Evolutionary conservation across 768 basidiomycete genomes (phyloP), one percentile per base, ranked within the genome.

Genomic region (Tricholoma sp.): DNA sequence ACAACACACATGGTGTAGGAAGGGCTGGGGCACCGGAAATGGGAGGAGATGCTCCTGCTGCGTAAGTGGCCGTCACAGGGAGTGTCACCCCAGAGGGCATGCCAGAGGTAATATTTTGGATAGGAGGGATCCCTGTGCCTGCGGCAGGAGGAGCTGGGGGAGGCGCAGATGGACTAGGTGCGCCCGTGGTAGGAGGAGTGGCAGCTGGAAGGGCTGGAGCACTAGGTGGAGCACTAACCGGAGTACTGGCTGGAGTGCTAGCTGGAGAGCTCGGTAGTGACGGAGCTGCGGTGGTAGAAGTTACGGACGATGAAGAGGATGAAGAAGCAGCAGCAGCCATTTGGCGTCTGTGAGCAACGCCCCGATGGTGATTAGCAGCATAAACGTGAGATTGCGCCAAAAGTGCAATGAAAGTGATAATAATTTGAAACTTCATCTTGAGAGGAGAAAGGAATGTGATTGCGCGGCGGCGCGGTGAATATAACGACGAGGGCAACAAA

Each of bases 21-120:
- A 94, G 72, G 2, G 71, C 58, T 2, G 88, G 88, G 1, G 82
- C 92, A 57, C 87, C 86, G 31, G 81, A 64, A 41, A 88, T 73
- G 1, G 87, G 83, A 2, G 86, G 80, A 0, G 76, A 75, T 27
- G 84, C 81, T 1, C 90, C 90, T 41, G 84, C 69, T 0, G 79
- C 34, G 62, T 73, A 88, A 0, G 84, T 84, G 2, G 80, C 67
- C 3, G 82, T 74, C 16, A 82, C 72, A 1, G 81, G 66, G 1
- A 79, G 74, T 0, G 81, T 76, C 2, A 80, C 59, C 5, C 76
- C 75, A 5, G 80, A 71, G 4, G 86, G 71, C 84, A 88, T 88
- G 54, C 86, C 87, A 34, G 78, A 80, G 1, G 78, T 83, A 50
- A 91, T 82, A 52, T 71, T 72, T 21, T 72, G 78, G 47, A 90